Evolutionary conservation across 768 basidiomycete genomes (phyloP).

Genomic region (Infundibulicybe gibba): DNA sequence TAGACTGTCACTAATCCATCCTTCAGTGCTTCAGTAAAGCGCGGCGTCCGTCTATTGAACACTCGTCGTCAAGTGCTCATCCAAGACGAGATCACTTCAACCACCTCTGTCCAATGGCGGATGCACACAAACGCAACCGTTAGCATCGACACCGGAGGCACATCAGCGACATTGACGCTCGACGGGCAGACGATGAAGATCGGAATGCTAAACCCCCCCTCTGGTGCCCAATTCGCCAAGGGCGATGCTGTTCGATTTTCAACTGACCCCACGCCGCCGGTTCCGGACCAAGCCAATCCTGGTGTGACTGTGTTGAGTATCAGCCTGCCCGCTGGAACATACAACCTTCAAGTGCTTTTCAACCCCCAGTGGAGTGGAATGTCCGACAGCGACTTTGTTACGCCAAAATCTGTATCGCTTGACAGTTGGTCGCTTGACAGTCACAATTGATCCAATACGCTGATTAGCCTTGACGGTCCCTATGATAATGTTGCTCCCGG

Average conservation of each 20-base stretch:
- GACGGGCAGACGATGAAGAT: slow-evolving; percentile 66
- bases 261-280: slow-evolving; percentile 59
- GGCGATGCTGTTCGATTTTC: slow-evolving; percentile 50
- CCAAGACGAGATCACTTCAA: slow-evolving; percentile 83
- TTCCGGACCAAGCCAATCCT: slow-evolving; percentile 68
- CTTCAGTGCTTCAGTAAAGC: slow-evolving; percentile 64
- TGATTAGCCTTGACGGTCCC: background rate
- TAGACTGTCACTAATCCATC: slow-evolving; percentile 10
- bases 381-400: slow-evolving; percentile 53
- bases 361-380: slow-evolving; percentile 89
- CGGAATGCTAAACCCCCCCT: slow-evolving; percentile 60
- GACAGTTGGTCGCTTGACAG: slow-evolving; percentile 76
- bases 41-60: slow-evolving; percentile 85
- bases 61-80: slow-evolving; percentile 82
- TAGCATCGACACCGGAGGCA: slow-evolving; percentile 37
- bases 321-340: slow-evolving; percentile 61
- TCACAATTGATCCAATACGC: slow-evolving; percentile 45
- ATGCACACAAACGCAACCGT: slow-evolving; percentile 96
- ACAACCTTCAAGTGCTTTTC: slow-evolving; percentile 82
- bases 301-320: slow-evolving; percentile 81
- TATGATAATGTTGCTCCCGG: background rate
- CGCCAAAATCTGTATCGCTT: slow-evolving; percentile 68
- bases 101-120: slow-evolving; percentile 72
- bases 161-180: slow-evolving; percentile 72
- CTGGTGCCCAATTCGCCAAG: slow-evolving; percentile 63